These are phyloP conservation scores for Beauveria medogensis DNA, from an alignment of 2,329 filamentous ascomycete genomes.

Conservation along the genomic window DNA sequence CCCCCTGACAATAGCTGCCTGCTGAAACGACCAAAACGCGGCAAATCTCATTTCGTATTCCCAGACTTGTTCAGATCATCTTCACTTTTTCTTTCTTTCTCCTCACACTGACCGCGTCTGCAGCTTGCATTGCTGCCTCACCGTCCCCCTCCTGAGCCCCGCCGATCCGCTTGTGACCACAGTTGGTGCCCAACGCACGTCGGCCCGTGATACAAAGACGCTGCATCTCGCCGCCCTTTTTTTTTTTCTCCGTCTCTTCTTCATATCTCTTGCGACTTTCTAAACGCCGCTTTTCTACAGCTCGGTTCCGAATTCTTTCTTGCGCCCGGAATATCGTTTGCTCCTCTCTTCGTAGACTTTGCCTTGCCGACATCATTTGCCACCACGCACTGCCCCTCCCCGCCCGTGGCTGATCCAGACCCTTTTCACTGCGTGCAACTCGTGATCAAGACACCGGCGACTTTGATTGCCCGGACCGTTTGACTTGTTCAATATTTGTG, in stretches of 20 bases:
- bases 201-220: constrained; percentile 9
- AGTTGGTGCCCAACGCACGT: constrained; percentile 8
- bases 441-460: background rate
- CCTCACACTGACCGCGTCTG: background rate
- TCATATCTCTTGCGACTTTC: background rate
- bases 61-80: background rate
- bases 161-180: constrained; percentile 10
- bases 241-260: background rate
- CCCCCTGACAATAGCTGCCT: background rate
- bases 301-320: background rate
- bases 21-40: background rate
- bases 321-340: background rate
- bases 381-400: background rate
- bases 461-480: background rate
- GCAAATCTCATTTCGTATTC: background rate
- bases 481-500: background rate
- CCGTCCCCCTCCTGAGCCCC: constrained; percentile 6
- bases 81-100: background rate
- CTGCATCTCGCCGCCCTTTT: background rate
- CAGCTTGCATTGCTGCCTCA: constrained; percentile 8
- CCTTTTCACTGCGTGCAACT: background rate
- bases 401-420: background rate
- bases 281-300: background rate
- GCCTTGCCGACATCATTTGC: background rate
- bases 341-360: constrained; percentile 4